A percentile compares a stretch with the other conserved stretches of the same genome.
phyloP scores from a whole-genome alignment of 164 flowering plant species.

The Piper longum region DNA sequence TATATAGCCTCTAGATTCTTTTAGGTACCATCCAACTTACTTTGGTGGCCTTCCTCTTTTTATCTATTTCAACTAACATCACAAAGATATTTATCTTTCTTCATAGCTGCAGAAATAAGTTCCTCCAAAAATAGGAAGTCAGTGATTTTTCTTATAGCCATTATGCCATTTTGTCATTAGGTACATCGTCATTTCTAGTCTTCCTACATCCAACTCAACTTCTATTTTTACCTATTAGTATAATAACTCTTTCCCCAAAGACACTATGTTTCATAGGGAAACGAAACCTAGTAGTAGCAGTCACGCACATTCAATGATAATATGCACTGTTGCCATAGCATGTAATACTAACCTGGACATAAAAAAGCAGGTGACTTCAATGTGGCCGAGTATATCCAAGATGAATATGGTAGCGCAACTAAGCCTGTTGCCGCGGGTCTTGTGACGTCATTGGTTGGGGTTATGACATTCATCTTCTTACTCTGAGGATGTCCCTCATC shows the following conservation, averaged over 20 bases:
- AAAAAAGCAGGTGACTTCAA: constrained; percentile 49
- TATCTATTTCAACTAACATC: no score
- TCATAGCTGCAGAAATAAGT: no score
- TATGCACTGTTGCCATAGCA: not conserved
- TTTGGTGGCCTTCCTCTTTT: no score
- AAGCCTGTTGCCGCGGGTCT: not conserved
- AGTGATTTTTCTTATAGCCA: no score
- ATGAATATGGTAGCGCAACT: constrained; percentile 12
- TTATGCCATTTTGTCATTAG: no score
- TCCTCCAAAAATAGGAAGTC: no score
- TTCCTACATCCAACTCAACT: no score
- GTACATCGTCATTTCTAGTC: no score
- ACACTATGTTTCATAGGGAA: no score
- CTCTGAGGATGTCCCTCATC: not conserved
- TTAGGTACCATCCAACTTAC: not conserved
- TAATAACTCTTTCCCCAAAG: no score
- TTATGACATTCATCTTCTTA: constrained; percentile 5
- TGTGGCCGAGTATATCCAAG: constrained; percentile 45
- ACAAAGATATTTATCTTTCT: no score
- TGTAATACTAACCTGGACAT: not conserved
- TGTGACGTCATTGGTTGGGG: constrained; percentile 1
- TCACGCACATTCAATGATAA: not conserved
- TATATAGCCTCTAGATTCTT: not conserved
- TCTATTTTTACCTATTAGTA: no score
- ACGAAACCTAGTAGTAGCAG: not conserved